phyloP scores from a whole-genome alignment of 148 eudicot genomes.

The Cornus florida region DNA sequence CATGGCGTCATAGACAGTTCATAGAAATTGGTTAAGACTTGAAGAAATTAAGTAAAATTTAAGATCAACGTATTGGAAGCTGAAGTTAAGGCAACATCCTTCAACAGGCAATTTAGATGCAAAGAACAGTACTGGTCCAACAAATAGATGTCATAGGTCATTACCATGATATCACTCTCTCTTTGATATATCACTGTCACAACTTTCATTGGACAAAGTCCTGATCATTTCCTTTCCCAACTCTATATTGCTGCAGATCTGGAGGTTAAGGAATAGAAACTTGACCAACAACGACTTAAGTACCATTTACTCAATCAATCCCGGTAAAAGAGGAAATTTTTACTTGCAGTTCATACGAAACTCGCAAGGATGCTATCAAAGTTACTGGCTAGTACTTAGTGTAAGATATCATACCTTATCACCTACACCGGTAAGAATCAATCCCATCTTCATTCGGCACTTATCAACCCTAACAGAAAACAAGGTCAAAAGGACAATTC shows the following conservation, averaged over 20 bases:
- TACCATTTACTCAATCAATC: not conserved
- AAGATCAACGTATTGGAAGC: not conserved
- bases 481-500: slow-evolving; percentile 18
- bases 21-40: not conserved
- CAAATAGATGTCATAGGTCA: not conserved
- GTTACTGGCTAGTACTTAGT: not conserved
- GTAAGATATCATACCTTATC: slow-evolving; percentile 58
- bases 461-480: slow-evolving; percentile 50
- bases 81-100: no score
- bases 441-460: slow-evolving; percentile 85
- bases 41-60: no score
- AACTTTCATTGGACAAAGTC: no score
- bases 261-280: not conserved
- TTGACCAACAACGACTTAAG: not conserved
- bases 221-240: not conserved
- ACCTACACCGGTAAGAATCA: slow-evolving; percentile 78
- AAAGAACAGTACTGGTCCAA: not conserved
- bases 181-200: not conserved
- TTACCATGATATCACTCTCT: not conserved
- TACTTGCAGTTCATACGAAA: not conserved
- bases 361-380: not conserved
- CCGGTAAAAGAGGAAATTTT: not conserved
- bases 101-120: not conserved
- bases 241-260: no score
- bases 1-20: not conserved